Evolutionary conservation across 2,329 filamentous ascomycete species (phyloP).

Genomic region (Sclerotinia subarctica): DNA sequence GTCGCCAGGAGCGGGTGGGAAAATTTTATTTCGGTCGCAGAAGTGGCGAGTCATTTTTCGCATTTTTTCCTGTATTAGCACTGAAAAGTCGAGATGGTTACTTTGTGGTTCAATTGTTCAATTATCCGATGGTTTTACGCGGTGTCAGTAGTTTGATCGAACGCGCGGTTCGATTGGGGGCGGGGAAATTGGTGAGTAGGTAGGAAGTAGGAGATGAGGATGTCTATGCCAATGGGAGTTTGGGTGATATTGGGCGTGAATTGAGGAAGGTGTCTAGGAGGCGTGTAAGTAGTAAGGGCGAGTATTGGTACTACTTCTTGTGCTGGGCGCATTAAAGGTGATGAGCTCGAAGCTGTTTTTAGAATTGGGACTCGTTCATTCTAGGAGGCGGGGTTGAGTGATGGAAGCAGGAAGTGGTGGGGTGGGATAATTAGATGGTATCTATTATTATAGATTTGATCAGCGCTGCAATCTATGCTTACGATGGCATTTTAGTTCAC

Average conservation of each 20-base stretch:
- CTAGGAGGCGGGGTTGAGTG: conserved; percentile 29
- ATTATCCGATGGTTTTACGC: not conserved
- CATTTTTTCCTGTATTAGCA: conserved; percentile 34
- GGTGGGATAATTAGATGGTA: not conserved
- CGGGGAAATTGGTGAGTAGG: conserved; percentile 25
- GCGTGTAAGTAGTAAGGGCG: conserved; percentile 13
- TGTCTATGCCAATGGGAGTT: not conserved
- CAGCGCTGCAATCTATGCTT: too few relatives aligned
- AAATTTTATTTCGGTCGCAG: conserved; percentile 27
- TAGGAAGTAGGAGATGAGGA: conserved; percentile 9
- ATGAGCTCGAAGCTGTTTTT: conserved; percentile 29
- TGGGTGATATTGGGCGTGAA: not conserved
- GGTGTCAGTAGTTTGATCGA: conserved; percentile 23
- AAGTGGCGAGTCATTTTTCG: conserved; percentile 20
- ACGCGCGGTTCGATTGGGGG: not conserved
- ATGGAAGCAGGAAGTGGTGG: conserved; percentile 33
- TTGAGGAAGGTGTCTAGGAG: not conserved
- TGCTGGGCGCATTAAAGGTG: conserved; percentile 11
- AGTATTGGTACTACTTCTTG: conserved; percentile 11
- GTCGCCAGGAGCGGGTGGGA: conserved; percentile 25
- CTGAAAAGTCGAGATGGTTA: conserved; percentile 33
- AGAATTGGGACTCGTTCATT: conserved; percentile 33
- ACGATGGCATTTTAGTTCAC: too few relatives aligned
- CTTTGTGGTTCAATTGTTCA: conserved; percentile 21
- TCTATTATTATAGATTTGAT: not conserved